A percentile compares a stretch with the other conserved stretches of the same genome.
Evolutionary conservation across 1,284 basidiomycete species (phyloP).

Genomic region (Puccinia coronata): DNA sequence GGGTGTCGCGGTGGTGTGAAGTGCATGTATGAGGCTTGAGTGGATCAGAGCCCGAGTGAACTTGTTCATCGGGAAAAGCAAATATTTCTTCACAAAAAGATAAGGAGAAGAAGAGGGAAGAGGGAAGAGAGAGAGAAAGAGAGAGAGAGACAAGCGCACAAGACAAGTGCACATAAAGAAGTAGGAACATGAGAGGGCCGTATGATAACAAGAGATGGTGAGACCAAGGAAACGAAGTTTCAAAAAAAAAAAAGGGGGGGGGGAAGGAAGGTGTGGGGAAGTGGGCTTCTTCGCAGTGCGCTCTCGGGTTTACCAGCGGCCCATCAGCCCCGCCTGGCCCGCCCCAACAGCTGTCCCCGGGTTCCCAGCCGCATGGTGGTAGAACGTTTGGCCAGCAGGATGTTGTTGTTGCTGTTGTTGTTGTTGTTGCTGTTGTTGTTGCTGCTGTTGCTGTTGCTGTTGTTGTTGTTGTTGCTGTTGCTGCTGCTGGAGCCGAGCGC

Average conservation of each 20-base stretch:
- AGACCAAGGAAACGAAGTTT: background rate
- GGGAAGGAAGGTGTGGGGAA: background rate
- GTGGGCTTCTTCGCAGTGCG: too few species aligned
- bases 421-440: background rate
- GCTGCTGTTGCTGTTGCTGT: background rate
- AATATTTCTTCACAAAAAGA: too few species aligned
- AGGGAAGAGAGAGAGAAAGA: too few species aligned
- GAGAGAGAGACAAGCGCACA: too few species aligned
- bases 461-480: background rate
- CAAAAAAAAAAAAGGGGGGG: background rate
- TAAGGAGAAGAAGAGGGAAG: too few species aligned
- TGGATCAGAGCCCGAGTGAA: too few species aligned
- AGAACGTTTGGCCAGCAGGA: background rate
- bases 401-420: conserved; percentile 3
- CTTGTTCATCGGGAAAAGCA: too few species aligned
- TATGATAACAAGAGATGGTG: too few species aligned
- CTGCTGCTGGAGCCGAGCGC: background rate
- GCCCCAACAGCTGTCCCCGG: background rate
- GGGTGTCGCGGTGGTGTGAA: too few species aligned
- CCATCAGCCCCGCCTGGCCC: conserved; percentile 20
- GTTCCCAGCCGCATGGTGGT: conserved; percentile 13
- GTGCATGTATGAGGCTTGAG: too few species aligned
- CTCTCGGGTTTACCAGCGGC: conserved; percentile 24
- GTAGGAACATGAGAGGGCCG: too few species aligned
- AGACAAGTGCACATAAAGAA: too few species aligned